Conservation (phyloP, 257 asterid genomes). For the Nicotiana knightiana region DNA sequence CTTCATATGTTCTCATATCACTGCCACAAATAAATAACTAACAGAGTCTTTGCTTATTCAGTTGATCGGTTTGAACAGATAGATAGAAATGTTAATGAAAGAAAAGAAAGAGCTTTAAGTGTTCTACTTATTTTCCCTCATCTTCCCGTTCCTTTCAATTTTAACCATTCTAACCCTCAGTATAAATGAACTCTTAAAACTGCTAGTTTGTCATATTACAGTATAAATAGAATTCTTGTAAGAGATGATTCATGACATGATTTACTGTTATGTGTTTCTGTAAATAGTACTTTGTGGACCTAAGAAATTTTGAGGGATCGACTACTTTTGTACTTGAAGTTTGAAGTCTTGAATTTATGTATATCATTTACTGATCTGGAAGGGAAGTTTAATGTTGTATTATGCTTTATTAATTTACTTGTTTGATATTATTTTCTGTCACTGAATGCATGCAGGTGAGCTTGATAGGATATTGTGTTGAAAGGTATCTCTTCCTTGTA, state of each 20-base stretch:
- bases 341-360: neutral
- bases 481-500: conserved; percentile 90
- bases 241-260: neutral
- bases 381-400: neutral
- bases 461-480: conserved; percentile 83
- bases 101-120: neutral
- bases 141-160: neutral
- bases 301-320: neutral
- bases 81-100: too few species aligned
- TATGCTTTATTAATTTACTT: neutral
- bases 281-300: neutral
- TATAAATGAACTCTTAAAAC: too few species aligned
- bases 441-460: conserved; percentile 56
- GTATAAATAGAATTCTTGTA: neutral
- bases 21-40: too few species aligned
- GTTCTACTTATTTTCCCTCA: neutral
- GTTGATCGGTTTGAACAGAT: neutral
- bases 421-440: neutral
- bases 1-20: neutral
- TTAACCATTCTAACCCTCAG: neutral
- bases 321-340: neutral
- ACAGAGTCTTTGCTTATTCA: too few species aligned
- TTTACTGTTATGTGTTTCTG: neutral
- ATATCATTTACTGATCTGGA: neutral
- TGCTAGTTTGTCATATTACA: neutral